Evolutionary conservation across 768 basidiomycete species (phyloP).

Genomic region (Amanita phalloides): DNA sequence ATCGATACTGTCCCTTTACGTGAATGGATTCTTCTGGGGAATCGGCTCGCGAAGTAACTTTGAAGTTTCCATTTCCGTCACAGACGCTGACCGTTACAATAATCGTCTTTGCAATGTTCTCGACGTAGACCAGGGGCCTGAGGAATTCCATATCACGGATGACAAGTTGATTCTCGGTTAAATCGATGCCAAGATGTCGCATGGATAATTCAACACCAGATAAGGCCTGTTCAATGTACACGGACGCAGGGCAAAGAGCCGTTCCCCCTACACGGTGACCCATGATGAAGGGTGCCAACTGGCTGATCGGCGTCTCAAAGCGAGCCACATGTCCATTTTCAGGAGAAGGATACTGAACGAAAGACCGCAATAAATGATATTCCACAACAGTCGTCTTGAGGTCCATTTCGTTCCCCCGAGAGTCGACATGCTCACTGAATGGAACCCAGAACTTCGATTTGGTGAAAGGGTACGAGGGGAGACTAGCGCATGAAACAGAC

Average conservation of each 20-base stretch:
- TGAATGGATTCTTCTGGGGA: constrained; percentile 26
- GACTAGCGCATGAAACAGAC: constrained; percentile 28
- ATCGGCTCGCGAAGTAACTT: constrained; percentile 28
- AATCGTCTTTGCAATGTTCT: constrained; percentile 21
- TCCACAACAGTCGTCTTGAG: constrained; percentile 9
- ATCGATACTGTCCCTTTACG: constrained; percentile 34
- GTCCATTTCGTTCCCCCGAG: background rate
- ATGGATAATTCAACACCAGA: constrained; percentile 30
- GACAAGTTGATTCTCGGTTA: constrained; percentile 22
- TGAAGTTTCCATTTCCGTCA: background rate
- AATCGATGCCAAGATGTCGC: constrained; percentile 16
- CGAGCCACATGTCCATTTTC: constrained; percentile 27
- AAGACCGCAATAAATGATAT: constrained; percentile 27
- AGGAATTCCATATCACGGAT: constrained; percentile 36
- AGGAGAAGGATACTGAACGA: constrained; percentile 29
- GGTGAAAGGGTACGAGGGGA: constrained; percentile 59
- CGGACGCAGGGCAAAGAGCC: constrained; percentile 55
- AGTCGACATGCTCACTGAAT: constrained; percentile 21
- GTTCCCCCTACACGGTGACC: constrained; percentile 49
- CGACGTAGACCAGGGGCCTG: constrained; percentile 41
- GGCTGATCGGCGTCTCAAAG: constrained; percentile 42
- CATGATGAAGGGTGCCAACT: constrained; percentile 31
- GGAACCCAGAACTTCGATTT: constrained; percentile 46
- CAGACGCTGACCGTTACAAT: constrained; percentile 16
- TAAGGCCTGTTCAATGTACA: constrained; percentile 48